A percentile compares a stretch with the other conserved stretches of the same genome.
Evolutionary conservation across 495 filamentous ascomycete species (phyloP).

Genomic region (Trichoderma virens): DNA sequence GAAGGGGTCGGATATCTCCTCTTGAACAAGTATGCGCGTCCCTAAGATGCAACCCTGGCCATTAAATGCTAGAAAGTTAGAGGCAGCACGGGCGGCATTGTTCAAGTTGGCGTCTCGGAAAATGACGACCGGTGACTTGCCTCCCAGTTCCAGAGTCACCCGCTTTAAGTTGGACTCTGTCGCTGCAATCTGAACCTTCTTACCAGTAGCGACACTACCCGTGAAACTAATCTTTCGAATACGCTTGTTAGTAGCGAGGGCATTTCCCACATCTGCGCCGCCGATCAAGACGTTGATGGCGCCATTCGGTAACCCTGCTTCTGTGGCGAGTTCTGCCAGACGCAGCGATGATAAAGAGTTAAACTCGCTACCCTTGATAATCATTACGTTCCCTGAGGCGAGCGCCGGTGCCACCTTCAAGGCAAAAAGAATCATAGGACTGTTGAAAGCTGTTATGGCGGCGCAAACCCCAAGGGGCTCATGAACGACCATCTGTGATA

Average conservation of each 20-base stretch:
- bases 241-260: constrained; percentile 46
- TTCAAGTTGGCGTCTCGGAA: constrained; percentile 64
- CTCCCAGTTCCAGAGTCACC: constrained; percentile 74
- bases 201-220: constrained; percentile 40
- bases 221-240: constrained; percentile 53
- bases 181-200: constrained; percentile 33
- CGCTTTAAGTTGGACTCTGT: constrained; percentile 54
- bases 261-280: constrained; percentile 63
- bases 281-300: constrained; percentile 90
- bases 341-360: constrained; percentile 82
- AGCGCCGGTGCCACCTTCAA: constrained; percentile 92
- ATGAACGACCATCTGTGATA: too few relatives aligned
- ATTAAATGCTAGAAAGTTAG: constrained; percentile 34
- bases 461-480: constrained; percentile 85
- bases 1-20: constrained; percentile 49
- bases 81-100: constrained; percentile 53
- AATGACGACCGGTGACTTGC: constrained; percentile 66
- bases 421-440: constrained; percentile 77
- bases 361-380: constrained; percentile 90
- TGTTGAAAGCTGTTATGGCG: constrained; percentile 93
- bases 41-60: constrained; percentile 75
- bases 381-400: constrained; percentile 78
- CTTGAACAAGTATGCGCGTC: constrained; percentile 64
- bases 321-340: constrained; percentile 72
- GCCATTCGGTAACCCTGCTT: constrained; percentile 91